These are phyloP conservation scores for Phytopythium vexans DNA, from an alignment of 352 stramenopile species.

Conservation along the genomic window DNA sequence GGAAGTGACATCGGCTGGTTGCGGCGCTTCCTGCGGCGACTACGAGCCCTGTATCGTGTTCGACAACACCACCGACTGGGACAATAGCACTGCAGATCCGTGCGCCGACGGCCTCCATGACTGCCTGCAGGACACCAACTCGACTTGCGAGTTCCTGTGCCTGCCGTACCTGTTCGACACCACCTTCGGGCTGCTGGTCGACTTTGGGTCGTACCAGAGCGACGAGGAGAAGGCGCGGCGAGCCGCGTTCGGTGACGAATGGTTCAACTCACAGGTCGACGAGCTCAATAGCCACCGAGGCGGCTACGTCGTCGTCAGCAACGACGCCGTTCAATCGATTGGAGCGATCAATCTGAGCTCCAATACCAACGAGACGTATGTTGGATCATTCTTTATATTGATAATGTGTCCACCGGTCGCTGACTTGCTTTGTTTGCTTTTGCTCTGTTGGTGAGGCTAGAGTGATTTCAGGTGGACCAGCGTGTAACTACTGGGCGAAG, in stretches of 20 bases:
- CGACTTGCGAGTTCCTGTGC: not conserved
- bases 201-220: not conserved
- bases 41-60: too few relatives aligned
- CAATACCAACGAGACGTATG: not conserved
- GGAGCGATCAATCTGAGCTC: not conserved
- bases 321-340: not conserved
- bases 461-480: too few relatives aligned
- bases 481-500: too few relatives aligned
- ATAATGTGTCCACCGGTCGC: too few relatives aligned
- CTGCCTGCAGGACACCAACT: too few relatives aligned
- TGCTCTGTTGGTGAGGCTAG: too few relatives aligned
- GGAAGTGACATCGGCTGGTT: too few relatives aligned
- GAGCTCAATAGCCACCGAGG: not conserved
- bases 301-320: not conserved
- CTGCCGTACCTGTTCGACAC: not conserved
- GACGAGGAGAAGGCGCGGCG: not conserved
- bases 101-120: too few relatives aligned
- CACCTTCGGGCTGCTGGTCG: not conserved
- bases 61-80: too few relatives aligned
- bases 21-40: too few relatives aligned
- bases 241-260: not conserved
- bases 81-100: too few relatives aligned
- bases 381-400: not conserved
- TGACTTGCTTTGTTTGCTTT: too few relatives aligned
- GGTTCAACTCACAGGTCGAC: not conserved